Base-by-base conservation (phyloP, 495 filamentous ascomycete species). In the Annulohypoxylon stygium region DNA sequence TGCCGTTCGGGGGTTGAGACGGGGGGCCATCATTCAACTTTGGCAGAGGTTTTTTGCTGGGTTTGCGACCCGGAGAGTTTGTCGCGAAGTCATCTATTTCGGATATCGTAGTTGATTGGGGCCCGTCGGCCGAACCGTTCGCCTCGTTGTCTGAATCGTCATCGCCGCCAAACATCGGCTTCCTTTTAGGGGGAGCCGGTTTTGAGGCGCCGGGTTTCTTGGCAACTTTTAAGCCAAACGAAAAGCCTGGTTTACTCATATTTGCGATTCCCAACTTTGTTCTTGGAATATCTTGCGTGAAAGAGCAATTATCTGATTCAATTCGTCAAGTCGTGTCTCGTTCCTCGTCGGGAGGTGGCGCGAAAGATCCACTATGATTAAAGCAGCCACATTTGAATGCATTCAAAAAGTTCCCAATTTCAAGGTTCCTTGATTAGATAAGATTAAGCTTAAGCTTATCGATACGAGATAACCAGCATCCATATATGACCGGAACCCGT, bases 101-200 rank as follows among this genome's bases (percentile, higher is more conserved):
- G 61, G 64, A 75, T 66, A 81, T 80, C 6, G 60, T 55, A n/a
- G 78, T 74, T 4, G 74, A 41, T 65, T 75, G 66, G 33, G 74
- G 68, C 14, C 70, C 57, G 25, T 43, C 20, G 37, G 64, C 67
- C 30, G 75, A 50, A 26, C 59, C 68, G 14, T 70, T 78, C 25
- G 48, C 65, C 54, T 86, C 85, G 43, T 81, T 81, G 65, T 85
- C 83, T 3, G 82, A 83, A 61, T 83, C 84, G 50, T 87, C 83
- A 43, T 87, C 84, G 41, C 75, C 83, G 60, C 82, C 83, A 62
- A 89, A 85, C 64, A 88, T 80, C 0, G 84, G 78, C 78, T 88
- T 88, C 65, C 80, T 77, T 69, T 83, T 85, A 8, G 78, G 78
- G n/a, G 83, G 82, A 9, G 76, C 71, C n/a, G 77, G 75, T 43